A percentile compares a stretch with the other conserved stretches of the same genome.
Evolutionary conservation across 345 rosid genomes (phyloP).

Genomic region (Dipteronia dyeriana): DNA sequence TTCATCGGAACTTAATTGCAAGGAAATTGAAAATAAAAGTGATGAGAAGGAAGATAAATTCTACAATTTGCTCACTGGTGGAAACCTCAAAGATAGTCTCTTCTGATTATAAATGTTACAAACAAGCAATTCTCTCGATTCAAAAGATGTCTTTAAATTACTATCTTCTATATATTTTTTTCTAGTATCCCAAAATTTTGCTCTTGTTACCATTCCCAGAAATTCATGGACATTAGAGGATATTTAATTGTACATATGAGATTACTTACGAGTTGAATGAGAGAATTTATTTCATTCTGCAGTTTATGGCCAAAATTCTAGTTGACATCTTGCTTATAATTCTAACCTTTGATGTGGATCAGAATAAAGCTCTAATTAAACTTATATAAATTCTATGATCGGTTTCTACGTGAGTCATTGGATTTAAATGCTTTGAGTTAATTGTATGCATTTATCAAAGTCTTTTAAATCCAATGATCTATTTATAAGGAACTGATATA

Average conservation of each 20-base stretch:
- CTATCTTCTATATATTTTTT: not conserved
- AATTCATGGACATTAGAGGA: not conserved
- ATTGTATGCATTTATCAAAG: no score
- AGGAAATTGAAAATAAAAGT: conserved; percentile 21
- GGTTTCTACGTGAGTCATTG: no score
- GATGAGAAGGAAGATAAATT: conserved; percentile 39
- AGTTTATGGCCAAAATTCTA: no score
- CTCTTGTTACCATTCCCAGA: not conserved
- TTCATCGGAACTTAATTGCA: conserved; percentile 23
- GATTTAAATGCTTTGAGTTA: no score
- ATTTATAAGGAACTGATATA: no score
- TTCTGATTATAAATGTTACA: conserved; percentile 23
- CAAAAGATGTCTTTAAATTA: not conserved
- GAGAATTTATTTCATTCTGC: not conserved
- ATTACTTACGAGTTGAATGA: not conserved
- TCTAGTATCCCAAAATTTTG: not conserved
- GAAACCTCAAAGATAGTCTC: conserved; percentile 36
- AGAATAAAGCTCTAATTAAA: no score
- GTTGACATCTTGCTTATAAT: no score
- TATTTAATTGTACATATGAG: not conserved
- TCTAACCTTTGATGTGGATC: no score
- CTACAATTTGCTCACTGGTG: conserved; percentile 48
- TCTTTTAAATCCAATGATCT: no score
- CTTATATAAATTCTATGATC: no score
- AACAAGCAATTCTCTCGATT: not conserved